Conservation (phyloP, 345 rosid genomes). For the Luvunga scandens region DNA sequence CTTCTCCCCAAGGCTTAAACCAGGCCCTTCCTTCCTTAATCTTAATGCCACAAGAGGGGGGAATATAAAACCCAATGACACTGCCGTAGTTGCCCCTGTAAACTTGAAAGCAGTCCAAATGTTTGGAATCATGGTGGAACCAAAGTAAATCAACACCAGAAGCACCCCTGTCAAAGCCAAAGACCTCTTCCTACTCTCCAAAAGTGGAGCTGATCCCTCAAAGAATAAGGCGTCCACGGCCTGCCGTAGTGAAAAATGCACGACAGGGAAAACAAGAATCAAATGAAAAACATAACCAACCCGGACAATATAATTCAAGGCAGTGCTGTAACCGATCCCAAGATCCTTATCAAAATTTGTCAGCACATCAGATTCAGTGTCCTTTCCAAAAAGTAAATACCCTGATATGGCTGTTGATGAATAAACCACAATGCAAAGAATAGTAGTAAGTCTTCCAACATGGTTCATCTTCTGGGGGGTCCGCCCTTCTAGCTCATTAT, state of each 20-base stretch:
- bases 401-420: slow-evolving; percentile 78
- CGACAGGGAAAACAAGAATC: slow-evolving; percentile 93
- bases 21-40: slow-evolving; percentile 47
- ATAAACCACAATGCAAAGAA: slow-evolving; percentile 65
- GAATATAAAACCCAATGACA: slow-evolving; percentile 87
- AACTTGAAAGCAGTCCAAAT: slow-evolving; percentile 98
- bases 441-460: slow-evolving; percentile 81
- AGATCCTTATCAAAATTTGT: slow-evolving; percentile 91
- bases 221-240: slow-evolving; percentile 72
- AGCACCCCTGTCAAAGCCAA: slow-evolving; percentile 60
- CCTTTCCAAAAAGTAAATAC: slow-evolving; percentile 78
- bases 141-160: slow-evolving; percentile 59
- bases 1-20: slow-evolving; percentile 48
- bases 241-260: slow-evolving; percentile 91
- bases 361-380: slow-evolving; percentile 77
- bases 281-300: slow-evolving; percentile 89
- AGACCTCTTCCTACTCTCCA: slow-evolving; percentile 78
- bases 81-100: slow-evolving; percentile 98
- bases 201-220: slow-evolving; percentile 65
- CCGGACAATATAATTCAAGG: slow-evolving; percentile 78
- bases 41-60: slow-evolving; percentile 79
- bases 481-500: slow-evolving; percentile 78
- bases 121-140: slow-evolving; percentile 89
- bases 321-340: slow-evolving; percentile 75
- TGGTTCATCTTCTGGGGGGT: slow-evolving; percentile 79